Evolutionary conservation across 202 grass and related monocot genomes (phyloP).

Genomic region (Dendrocalamus latiflorus): DNA sequence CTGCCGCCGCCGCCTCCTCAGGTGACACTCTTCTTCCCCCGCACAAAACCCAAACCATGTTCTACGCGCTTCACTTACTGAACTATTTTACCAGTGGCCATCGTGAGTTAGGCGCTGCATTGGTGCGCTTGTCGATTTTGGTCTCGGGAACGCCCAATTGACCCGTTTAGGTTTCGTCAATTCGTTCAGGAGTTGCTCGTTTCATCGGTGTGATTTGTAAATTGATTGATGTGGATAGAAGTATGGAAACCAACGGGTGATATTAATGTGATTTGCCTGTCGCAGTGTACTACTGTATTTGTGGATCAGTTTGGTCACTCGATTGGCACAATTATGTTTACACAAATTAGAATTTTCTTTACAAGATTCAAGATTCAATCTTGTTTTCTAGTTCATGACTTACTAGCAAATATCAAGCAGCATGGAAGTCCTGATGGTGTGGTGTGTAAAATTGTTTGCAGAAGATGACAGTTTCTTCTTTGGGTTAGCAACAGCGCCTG

Average conservation of each 20-base stretch:
- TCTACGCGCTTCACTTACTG: not conserved
- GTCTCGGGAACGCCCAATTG: not conserved
- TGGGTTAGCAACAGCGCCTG: too few species aligned
- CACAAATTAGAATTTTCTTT: too few species aligned
- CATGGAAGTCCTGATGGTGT: not conserved
- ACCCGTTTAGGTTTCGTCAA: not conserved
- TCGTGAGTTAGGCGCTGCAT: not conserved
- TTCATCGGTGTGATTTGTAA: not conserved
- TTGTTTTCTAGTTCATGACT: not conserved
- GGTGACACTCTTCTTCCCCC: not conserved
- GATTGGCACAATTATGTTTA: not conserved
- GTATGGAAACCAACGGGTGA: not conserved
- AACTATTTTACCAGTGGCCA: not conserved
- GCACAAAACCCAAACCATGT: not conserved
- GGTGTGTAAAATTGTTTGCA: not conserved
- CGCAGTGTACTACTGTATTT: not conserved
- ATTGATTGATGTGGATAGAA: not conserved
- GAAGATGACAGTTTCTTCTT: not conserved
- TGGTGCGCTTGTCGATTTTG: not conserved
- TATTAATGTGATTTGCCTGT: not conserved
- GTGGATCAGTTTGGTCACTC: not conserved
- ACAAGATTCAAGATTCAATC: not conserved
- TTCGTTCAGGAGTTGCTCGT: not conserved
- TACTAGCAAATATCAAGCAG: not conserved
- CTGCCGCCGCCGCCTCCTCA: slow-evolving; percentile 12